phyloP scores from a whole-genome alignment of 202 grass and related monocot genomes.

The Schoenoplectus triqueter region DNA sequence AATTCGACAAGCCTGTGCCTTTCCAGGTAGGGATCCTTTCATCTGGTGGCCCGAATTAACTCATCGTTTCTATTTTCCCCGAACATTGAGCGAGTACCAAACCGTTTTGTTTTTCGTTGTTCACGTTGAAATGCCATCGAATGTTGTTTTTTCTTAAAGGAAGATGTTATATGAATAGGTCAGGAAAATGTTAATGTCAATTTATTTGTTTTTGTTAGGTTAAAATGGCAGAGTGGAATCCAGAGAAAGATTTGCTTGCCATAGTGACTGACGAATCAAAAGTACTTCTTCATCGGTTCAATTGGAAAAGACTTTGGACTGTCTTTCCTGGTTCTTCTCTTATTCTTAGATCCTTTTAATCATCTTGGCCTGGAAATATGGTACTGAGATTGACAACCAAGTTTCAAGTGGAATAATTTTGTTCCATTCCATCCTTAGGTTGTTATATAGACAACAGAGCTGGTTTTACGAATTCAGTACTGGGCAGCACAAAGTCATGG shows the following conservation, averaged over 20 bases:
- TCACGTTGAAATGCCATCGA: too few relatives aligned
- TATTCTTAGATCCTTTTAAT: background rate
- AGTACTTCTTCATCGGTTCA: slow-evolving; percentile 92
- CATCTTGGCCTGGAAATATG: background rate
- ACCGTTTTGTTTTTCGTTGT: too few relatives aligned
- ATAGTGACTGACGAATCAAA: slow-evolving; percentile 94
- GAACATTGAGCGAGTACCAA: too few relatives aligned
- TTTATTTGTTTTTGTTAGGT: slow-evolving; percentile 51
- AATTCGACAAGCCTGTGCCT: slow-evolving; percentile 78
- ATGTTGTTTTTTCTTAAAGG: background rate
- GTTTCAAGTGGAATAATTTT: background rate
- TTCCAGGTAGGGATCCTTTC: slow-evolving; percentile 55
- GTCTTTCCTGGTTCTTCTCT: slow-evolving; percentile 61
- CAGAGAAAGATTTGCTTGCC: slow-evolving; percentile 94
- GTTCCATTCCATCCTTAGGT: background rate
- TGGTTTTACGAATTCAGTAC: background rate
- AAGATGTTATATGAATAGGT: background rate
- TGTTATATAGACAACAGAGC: background rate
- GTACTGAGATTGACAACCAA: background rate
- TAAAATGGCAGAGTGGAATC: slow-evolving; percentile 93
- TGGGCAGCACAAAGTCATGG: background rate
- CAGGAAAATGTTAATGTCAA: background rate
- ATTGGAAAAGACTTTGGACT: slow-evolving; percentile 99
- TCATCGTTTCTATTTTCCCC: too few relatives aligned
- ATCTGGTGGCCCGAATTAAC: too few relatives aligned